These are phyloP conservation scores for Circinella umbellata DNA, from an alignment of 371 early-diverging fungal genomes.

Conservation along the genomic window DNA sequence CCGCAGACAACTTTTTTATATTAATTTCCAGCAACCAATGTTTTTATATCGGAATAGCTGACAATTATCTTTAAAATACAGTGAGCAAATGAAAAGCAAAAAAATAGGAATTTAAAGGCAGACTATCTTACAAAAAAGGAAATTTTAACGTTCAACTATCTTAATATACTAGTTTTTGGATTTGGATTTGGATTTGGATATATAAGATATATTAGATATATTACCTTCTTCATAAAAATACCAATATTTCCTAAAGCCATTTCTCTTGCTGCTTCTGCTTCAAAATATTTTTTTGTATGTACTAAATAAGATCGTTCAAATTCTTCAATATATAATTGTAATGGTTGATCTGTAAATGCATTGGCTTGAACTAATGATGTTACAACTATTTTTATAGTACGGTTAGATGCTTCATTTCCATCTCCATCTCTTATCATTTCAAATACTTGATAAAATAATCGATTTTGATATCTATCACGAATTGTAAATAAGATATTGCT, in stretches of 20 bases:
- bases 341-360: slow-evolving; percentile 69
- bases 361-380: slow-evolving; percentile 75
- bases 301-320: slow-evolving; percentile 80
- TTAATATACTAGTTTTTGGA: too few species aligned
- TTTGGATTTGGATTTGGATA: too few species aligned
- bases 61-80: too few species aligned
- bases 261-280: slow-evolving; percentile 66
- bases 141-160: too few species aligned
- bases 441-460: slow-evolving; percentile 72
- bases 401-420: slow-evolving; percentile 63
- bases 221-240: slow-evolving; percentile 71
- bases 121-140: too few species aligned
- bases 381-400: slow-evolving; percentile 61
- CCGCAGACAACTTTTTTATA: too few species aligned
- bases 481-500: slow-evolving; percentile 68
- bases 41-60: too few species aligned
- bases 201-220: too few species aligned
- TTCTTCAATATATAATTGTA: slow-evolving; percentile 78
- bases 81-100: too few species aligned
- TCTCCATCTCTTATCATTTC: slow-evolving; percentile 77
- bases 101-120: too few species aligned
- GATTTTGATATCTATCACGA: slow-evolving; percentile 65
- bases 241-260: slow-evolving; percentile 67
- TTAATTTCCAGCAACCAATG: too few species aligned
- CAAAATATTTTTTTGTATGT: slow-evolving; percentile 75